Base-by-base conservation (phyloP, 306 rosid genomes). In the Lathyrus tuberosus region DNA sequence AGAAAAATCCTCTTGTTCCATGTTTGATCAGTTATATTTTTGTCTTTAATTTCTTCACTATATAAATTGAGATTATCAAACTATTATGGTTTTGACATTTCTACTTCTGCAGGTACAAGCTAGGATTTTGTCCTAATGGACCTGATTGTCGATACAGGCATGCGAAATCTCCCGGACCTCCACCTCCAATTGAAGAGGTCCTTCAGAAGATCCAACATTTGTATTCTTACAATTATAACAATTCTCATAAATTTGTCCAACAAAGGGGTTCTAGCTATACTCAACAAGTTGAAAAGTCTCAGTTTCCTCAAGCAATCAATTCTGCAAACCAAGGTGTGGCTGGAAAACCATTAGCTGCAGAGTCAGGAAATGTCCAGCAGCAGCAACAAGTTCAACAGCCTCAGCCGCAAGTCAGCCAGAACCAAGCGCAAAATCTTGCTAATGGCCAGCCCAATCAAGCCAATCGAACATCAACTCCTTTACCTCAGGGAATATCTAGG, bases 401-500 rank as follows among this genome's bases (percentile, higher is more conserved):
- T 72, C 92, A 87, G 76, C 97, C 74, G 76, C 95, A 71, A 80
- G 78, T 71, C 61, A 81, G 70, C 76, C 97, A 87, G 77, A 82
- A 72, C 68, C 96, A 79, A 76, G 49, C 70, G 12, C 96, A 86
- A 82, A 87, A 52, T 76, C 48, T 47, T 75, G 75, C 91, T 62
- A 91, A 80, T 73, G 91, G 95, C 72, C 87, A 86, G 78, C 86
- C 89, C 77, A 87, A 79, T 87, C 99, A 87, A 84, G 66, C 82
- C 13, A 91, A 79, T 87, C 86, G 67, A 84, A 72, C 81, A 46
- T 81, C 94, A 13, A 81, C 75, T 58, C 89, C 96, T 69, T 86
- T 94, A 88, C 99, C 99, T 63, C 97, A 76, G 83, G 99, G 97
- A 87, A 70, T 86, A 84, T 94, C 97, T 91, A 94, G 99, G 99